Evolutionary conservation across 1,284 basidiomycete genomes (phyloP), one percentile per base, ranked within the genome.

Genomic region (Puccinia brachypodii): DNA sequence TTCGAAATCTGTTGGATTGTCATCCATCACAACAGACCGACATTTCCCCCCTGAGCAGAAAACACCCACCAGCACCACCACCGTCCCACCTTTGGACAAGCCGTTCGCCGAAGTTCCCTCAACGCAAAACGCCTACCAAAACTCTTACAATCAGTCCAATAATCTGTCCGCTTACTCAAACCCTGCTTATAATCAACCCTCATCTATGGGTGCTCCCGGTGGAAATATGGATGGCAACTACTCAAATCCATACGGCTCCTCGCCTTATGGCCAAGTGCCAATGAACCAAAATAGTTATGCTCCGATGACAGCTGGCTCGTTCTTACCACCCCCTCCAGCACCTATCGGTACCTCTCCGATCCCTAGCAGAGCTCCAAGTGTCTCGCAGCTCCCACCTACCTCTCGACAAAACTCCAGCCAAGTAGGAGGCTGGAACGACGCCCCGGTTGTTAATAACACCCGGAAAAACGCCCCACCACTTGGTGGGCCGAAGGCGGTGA

Each of bases 191-290:
- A 66, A 64, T 19, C 78, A 60, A 22, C 78, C 47, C 58, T 36
- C 74, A 13, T 40, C 74, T 22, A 64, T 62, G 74, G 42, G 38
- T 36, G 47, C 31, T 40, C 53, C 53, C 9, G 53, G 40, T 72
- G 66, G 69, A 19, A 76, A 60, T 40, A 40, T 73, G 22, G 69
- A 64, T 33, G 77, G n/a, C 80, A 76, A 58, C 69, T 83, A 81
- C 82, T 40, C 83, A 81, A 85, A 74, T 81, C 82, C 56, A 64
- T 81, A 44, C 22, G 62, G 14, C 85, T 19, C 64, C 36, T 87
- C 0, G 96, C 98, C 86, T 92, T 92, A 19, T 91, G 93, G 36
- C 95, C 95, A 0, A 97, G 98, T 91, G 93, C 94, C 9, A 94
- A 93, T 84, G 89, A 86, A 72, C 85, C 86, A 31, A 83, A 84